A percentile compares a stretch with the other conserved stretches of the same genome.
Evolutionary conservation across 306 rosid genomes (phyloP).

Genomic region (Pterocarpus santalinus): DNA sequence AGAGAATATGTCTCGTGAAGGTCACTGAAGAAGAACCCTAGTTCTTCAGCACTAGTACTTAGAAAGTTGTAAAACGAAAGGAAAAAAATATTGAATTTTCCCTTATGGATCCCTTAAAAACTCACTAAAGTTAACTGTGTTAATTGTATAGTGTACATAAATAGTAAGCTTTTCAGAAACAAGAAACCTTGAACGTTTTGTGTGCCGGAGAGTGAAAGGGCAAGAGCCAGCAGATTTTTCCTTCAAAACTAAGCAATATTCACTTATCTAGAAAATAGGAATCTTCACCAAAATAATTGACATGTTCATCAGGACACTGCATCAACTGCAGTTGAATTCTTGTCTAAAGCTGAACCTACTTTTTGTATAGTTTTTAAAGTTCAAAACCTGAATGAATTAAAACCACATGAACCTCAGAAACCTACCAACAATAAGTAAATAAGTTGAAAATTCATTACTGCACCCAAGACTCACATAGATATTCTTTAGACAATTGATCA

Average conservation of each 20-base stretch:
- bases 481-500: not conserved
- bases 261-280: conserved; percentile 49
- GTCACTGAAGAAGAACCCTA: conserved; percentile 7
- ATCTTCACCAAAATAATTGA: conserved; percentile 63
- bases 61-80: not conserved
- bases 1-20: not conserved
- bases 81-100: not conserved
- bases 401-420: conserved; percentile 42
- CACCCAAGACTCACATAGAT: not conserved
- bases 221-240: conserved; percentile 40
- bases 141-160: not conserved
- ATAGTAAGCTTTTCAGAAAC: conserved; percentile 39
- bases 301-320: conserved; percentile 50
- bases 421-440: conserved; percentile 32
- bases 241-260: conserved; percentile 43
- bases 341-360: conserved; percentile 52
- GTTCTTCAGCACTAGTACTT: not conserved
- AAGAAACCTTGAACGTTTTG: conserved; percentile 21
- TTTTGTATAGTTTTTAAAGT: conserved; percentile 36
- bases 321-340: conserved; percentile 40
- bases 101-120: not conserved
- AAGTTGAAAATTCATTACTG: conserved; percentile 19
- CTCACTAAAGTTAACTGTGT: conserved; percentile 24
- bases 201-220: conserved; percentile 13
- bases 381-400: conserved; percentile 37